Evolutionary conservation across 2,329 filamentous ascomycete genomes (phyloP), one percentile per base, ranked within the genome.

Genomic region (Chalaropsis ovoidea): DNA sequence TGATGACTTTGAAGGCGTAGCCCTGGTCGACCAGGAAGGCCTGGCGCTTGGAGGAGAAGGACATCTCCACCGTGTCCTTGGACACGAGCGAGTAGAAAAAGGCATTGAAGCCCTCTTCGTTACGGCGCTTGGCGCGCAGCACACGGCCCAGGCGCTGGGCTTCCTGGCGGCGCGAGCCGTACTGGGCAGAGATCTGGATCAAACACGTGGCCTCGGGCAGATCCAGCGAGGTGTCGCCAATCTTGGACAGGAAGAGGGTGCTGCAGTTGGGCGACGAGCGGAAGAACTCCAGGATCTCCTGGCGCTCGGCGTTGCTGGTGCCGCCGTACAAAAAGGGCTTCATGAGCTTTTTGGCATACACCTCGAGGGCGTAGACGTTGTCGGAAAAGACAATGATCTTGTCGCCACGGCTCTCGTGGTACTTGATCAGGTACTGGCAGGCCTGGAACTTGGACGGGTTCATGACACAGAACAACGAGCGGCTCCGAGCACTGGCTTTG

Each of bases 301-400:
- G 83, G 39, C 94, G 90, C 76, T 97, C 94, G 17, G 83, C 81
- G 72, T 96, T 90, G 24, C 85, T 84, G 0, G 94, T 99, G 66
- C 86, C 89, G 62, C 94, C 94, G 71, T 90, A 96, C 70, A 99
- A 96, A 74, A 87, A 96, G 0, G 89, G 88, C 74, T 96, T 96
- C 61, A 83, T 83, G 45, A 97, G 79, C 70, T 91, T 93, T 31
- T 85, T 79, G 2, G 94, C 92, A 72, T 97, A 96, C 49, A 86
- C 83, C 70, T 93, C 84, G 39, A 99, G 79, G 0, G 94, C 93
- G 72, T 94, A 97, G 49, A 99, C 90, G 70, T 97, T 96, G 75
- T 99, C 94, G 0, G 91, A 96, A 75, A 97, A 97, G 54, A 99
- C 93, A 69, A 97, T 97, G 70, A 97, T 91, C 76, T 97, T 97